Evolutionary conservation across 2,329 filamentous ascomycete genomes (phyloP), one percentile per base, ranked within the genome.

Genomic region (Hirsutella rhossiliensis): DNA sequence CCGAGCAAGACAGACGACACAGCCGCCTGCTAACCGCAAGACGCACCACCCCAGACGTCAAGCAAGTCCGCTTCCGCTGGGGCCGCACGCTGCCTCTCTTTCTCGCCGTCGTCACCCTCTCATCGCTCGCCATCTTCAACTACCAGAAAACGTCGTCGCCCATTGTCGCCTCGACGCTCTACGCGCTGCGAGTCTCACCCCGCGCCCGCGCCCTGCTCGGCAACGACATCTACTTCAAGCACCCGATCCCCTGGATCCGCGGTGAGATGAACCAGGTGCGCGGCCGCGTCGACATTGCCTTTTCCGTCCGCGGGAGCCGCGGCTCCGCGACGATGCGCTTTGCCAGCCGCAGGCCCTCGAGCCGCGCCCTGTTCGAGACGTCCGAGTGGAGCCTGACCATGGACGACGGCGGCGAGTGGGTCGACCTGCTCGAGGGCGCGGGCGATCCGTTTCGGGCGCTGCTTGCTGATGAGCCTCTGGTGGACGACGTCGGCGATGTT

Each of bases 131-230:
- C 53, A 96, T 98, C 64, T 97, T 98, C 83, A 98, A 98, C 75
- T 97, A 98, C 76, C 90, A 98, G 64, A 96, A 96, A 64, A 79
- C 82, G 45, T 87, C 85, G n/a, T 87, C 81, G 23, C 85, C 84
- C 44, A 77, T 90, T 28, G 85, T 96, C n/a, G 80, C 80, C 44
- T 87, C 84, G 44, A 92, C 88, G 5, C 76, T 98, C 27, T 98
- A 97, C 71, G 85, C 90, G 1, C 76, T 98, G 50, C 85, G 92
- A 50, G 94, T 86, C 3, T 87, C 83, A 45, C 68, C 76, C 3
- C 67, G 71, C 47, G 92, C 88, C 39, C 80, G 89, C 56, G 80
- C 80, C 45, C 68, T 82, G 39, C 76, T 98, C 27, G 92, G 92
- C 50, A 86, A 96, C 63, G 82, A 90, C 66, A 82, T 92, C 57